A percentile compares a stretch with the other conserved stretches of the same genome.
Evolutionary conservation across 23 red algal genomes (phyloP).

Genomic region (Pyropia haitanensis): DNA sequence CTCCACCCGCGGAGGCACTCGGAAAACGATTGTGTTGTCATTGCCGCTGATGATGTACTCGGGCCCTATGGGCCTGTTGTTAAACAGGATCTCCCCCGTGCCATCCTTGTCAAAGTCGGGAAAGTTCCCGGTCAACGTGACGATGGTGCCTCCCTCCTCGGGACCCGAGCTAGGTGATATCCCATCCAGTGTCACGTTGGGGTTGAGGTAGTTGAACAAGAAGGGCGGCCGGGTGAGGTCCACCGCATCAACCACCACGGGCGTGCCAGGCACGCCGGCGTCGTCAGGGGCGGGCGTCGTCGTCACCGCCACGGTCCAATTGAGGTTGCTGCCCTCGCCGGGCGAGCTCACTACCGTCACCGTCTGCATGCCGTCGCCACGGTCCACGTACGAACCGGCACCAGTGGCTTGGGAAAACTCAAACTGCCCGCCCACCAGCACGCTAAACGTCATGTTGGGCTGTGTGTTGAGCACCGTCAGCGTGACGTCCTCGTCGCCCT

Average conservation of each 20-base stretch:
- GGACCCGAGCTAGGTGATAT: slow-evolving; percentile 26
- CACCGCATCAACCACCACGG: slow-evolving; percentile 9
- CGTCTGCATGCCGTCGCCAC: slow-evolving; percentile 14
- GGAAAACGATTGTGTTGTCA: slow-evolving; percentile 17
- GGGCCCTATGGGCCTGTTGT: slow-evolving; percentile 16
- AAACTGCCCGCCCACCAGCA: slow-evolving; percentile 15
- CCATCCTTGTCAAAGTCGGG: slow-evolving; percentile 25
- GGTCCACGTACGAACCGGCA: neutral
- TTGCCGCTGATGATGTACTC: slow-evolving; percentile 7
- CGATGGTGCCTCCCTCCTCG: slow-evolving; percentile 29
- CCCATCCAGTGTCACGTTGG: slow-evolving; percentile 20
- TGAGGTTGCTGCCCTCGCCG: slow-evolving; percentile 22
- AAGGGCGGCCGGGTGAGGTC: slow-evolving; percentile 22
- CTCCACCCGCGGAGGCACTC: slow-evolving; percentile 17
- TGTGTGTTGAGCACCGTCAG: slow-evolving; percentile 16
- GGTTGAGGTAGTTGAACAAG: slow-evolving; percentile 3
- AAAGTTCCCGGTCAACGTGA: slow-evolving; percentile 42
- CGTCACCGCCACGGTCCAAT: slow-evolving; percentile 11
- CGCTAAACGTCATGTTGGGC: neutral
- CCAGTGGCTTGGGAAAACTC: slow-evolving; percentile 7
- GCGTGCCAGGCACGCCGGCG: slow-evolving; percentile 6
- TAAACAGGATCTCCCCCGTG: slow-evolving; percentile 3
- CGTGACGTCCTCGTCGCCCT: slow-evolving; percentile 17
- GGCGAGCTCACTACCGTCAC: slow-evolving; percentile 14
- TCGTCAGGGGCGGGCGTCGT: slow-evolving; percentile 16